Conservation (phyloP, 1,139 yeast genomes). For the Zhuliangozyma blackwelliae region DNA sequence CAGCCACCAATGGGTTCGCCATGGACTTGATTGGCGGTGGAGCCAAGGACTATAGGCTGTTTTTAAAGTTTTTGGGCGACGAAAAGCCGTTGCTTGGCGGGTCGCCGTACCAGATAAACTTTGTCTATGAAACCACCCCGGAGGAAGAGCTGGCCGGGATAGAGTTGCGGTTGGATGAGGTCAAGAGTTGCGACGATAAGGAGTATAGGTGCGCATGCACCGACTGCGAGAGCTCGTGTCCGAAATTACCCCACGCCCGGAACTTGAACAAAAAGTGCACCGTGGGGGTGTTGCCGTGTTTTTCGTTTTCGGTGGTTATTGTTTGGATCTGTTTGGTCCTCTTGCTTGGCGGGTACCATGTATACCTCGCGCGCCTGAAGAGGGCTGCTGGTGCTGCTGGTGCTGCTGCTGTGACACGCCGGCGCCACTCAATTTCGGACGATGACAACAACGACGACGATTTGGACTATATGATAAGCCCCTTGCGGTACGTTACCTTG, state of each 20-base stretch:
- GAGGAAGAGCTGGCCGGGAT: constrained; percentile 18
- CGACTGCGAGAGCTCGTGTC: constrained; percentile 83
- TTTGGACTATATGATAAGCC: constrained; percentile 15
- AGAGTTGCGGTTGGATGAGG: constrained; percentile 24
- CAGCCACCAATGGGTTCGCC: constrained; percentile 93
- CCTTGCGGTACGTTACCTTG: constrained; percentile 12
- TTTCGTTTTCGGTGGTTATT: constrained; percentile 58
- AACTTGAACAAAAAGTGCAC: constrained; percentile 39
- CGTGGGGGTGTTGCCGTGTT: constrained; percentile 67
- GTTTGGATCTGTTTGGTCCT: constrained; percentile 40
- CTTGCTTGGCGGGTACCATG: constrained; percentile 36
- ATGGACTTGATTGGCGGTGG: constrained; percentile 98
- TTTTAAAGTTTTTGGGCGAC: constrained; percentile 86
- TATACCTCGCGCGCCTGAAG: constrained; percentile 23
- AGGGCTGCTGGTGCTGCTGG: constrained; percentile 2
- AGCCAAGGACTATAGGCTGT: constrained; percentile 66
- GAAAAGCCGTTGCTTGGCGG: constrained; percentile 93
- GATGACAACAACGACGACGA: constrained; percentile 15
- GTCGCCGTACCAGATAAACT: constrained; percentile 91
- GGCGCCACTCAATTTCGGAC: constrained; percentile 7
- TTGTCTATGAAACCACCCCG: constrained; percentile 41
- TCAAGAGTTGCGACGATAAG: constrained; percentile 57
- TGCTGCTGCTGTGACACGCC: constrained; percentile 1
- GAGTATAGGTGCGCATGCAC: constrained; percentile 84
- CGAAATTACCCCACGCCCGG: constrained; percentile 48